Evolutionary conservation across 2,329 filamentous ascomycete genomes (phyloP), one percentile per base, ranked within the genome.

Genomic region (Blastomyces gilchristii): DNA sequence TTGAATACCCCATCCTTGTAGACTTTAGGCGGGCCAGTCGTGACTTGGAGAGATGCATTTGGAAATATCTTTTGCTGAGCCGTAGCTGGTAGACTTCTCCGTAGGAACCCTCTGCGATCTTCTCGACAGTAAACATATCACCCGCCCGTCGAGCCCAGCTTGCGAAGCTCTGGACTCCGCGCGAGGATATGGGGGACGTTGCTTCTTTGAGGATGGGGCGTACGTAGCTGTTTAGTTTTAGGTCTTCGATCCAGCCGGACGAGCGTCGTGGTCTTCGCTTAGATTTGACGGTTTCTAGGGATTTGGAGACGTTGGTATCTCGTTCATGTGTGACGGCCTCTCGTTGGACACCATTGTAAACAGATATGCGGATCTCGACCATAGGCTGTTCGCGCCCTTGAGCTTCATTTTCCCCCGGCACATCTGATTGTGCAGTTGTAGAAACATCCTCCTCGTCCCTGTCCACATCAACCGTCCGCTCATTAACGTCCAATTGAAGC

Each of bases 21-120:
- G 1, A 72, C 74, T 66, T 76, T 62, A 73, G 69, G 68, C 70
- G 78, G 60, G 66, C 77, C 66, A 66, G 72, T 66, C 68, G 76
- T 8, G 71, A 74, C 63, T 73, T 75, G 5, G 73, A 76, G 25
- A 76, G 72, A 58, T 69, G 9, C 71, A 69, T 25, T 71, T 71
- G 49, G 70, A 73, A 22, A 72, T 63, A 57, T 76, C 72, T 31
- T 31, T 76, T 73, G 12, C 72, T 72, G n/a, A 78, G 61, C 22
- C 79, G 64, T 31, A 87, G 74, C 14, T 84, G 82, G 70, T 86
- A 87, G 2, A 88, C 85, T 69, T 87, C 85, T 62, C 83, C 84
- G 69, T 85, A 88, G 0, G 84, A 86, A 1, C 85, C 85, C 71
- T 88, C 85, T 9, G 84, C 85, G 45, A 88, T 81, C 67, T 88